Evolutionary conservation across 257 asterid species (phyloP), one percentile per base, ranked within the genome.

Genomic region (Nicotiana attenuata): DNA sequence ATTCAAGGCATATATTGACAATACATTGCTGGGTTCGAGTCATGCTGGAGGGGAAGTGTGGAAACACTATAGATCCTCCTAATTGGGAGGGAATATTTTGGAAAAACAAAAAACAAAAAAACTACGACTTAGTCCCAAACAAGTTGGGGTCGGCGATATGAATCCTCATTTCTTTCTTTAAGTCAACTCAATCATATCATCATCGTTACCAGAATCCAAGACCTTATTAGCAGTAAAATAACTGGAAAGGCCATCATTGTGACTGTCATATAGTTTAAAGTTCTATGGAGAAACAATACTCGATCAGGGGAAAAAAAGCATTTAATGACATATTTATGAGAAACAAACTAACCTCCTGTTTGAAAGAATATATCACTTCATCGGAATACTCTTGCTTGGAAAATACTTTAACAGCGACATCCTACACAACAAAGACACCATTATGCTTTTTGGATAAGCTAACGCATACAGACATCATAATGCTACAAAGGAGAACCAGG

Each of bases 391-490:
- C 97, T 83, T 88, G 97, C 85, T 88, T 89, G 82, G 98, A 89
- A 88, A 96, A 96, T 61, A 94, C 92, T 92, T 96, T 96, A 84
- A 96, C 97, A 20, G 99, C 99, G 9, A 96, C 99, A 86, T 96
- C 99, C 99, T 96, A 91, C 87, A 85, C 2, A 68, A 82, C 53
- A 88, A 66, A 82, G 64, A 81, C 22, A 77, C 20, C 65, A 31
- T 76, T 56, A 85, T 81, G 80, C 50, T 41, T 86, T 52, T 3
- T 41, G 50, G 50, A 41, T 41, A 41, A 9, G 50, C 13, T 41
- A 41, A 8, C 3, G 50, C 50, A 41, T 41, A 41, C 13, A 41
- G 50, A 41, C 50, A 41, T 2, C 50, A 41, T 41, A 0, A 2
- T 9, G 50, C 13, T 81, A 64, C 65, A 83, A 67, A 67, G 69